These are phyloP conservation scores for Volvox reticuliferus DNA, from an alignment of 139 green algal genomes.

Conservation along the genomic window DNA sequence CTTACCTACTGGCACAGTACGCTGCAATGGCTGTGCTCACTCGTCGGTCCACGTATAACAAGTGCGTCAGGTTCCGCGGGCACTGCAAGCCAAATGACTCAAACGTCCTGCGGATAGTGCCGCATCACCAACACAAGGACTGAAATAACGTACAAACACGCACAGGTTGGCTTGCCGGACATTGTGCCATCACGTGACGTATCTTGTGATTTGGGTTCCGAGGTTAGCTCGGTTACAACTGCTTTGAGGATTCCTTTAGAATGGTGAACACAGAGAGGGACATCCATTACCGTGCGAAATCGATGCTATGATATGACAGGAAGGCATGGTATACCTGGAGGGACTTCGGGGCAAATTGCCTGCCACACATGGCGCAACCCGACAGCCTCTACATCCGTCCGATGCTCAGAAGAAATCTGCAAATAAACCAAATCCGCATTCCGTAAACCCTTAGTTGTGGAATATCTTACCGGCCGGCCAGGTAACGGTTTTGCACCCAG, in stretches of 20 bases:
- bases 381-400: too few relatives aligned
- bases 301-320: neutral
- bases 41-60: conserved; percentile 17
- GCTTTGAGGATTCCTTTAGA: neutral
- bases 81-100: neutral
- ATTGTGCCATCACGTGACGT: too few relatives aligned
- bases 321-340: neutral
- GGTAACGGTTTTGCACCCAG: neutral
- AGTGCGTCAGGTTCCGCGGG: neutral
- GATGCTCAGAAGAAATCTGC: neutral
- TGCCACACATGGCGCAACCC: neutral
- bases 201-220: too few relatives aligned
- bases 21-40: conserved; percentile 4
- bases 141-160: neutral
- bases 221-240: too few relatives aligned
- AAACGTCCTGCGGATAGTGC: neutral
- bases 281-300: neutral
- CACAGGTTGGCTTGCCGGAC: neutral
- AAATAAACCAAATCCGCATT: neutral
- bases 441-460: neutral
- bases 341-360: too few relatives aligned
- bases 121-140: neutral
- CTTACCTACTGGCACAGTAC: conserved; percentile 26
- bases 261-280: neutral
- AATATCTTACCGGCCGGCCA: conserved; percentile 14